Percentiles rank a stretch among this genome's conserved stretches.
phyloP scores from a whole-genome alignment of 1,284 basidiomycete genomes.

The Trichosporon coremiiforme region DNA sequence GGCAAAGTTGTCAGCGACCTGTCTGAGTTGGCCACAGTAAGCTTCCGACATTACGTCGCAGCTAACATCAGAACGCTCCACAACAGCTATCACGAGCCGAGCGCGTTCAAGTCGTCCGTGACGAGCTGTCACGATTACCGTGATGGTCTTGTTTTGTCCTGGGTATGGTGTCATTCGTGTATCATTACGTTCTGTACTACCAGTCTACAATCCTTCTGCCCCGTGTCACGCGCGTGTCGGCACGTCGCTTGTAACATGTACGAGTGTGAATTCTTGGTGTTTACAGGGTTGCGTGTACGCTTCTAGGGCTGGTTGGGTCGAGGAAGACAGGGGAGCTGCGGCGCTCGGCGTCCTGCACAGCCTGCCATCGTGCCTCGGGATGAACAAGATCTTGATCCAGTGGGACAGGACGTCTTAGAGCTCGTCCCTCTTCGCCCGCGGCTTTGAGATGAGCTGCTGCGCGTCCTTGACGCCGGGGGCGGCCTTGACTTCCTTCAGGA shows the following conservation, averaged over 20 bases:
- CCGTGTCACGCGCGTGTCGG: neutral
- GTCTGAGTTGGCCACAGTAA: slow-evolving; percentile 43
- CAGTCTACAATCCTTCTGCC: neutral
- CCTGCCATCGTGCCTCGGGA: neutral
- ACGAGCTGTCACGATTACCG: slow-evolving; percentile 41
- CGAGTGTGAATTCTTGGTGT: neutral
- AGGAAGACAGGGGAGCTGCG: neutral
- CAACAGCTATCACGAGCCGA: slow-evolving; percentile 50
- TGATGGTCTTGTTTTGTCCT: neutral
- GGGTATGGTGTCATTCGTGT: neutral
- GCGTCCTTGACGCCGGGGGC: slow-evolving; percentile 40
- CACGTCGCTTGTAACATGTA: slow-evolving; percentile 10
- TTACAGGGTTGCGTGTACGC: neutral
- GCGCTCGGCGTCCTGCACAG: neutral
- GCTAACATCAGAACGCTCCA: slow-evolving; percentile 42
- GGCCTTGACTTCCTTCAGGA: slow-evolving; percentile 35
- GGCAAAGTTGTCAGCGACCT: slow-evolving; percentile 40
- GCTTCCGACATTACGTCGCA: slow-evolving; percentile 16
- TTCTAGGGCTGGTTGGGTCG: neutral
- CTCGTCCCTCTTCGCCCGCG: slow-evolving; percentile 46
- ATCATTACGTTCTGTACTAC: slow-evolving; percentile 1
- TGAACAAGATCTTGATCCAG: neutral
- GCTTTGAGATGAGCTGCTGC: slow-evolving; percentile 41
- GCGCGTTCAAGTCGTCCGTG: slow-evolving; percentile 53
- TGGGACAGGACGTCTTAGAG: slow-evolving; percentile 28